These are phyloP conservation scores for Jaapia argillacea DNA, from an alignment of 768 basidiomycete genomes.

Conservation along the genomic window DNA sequence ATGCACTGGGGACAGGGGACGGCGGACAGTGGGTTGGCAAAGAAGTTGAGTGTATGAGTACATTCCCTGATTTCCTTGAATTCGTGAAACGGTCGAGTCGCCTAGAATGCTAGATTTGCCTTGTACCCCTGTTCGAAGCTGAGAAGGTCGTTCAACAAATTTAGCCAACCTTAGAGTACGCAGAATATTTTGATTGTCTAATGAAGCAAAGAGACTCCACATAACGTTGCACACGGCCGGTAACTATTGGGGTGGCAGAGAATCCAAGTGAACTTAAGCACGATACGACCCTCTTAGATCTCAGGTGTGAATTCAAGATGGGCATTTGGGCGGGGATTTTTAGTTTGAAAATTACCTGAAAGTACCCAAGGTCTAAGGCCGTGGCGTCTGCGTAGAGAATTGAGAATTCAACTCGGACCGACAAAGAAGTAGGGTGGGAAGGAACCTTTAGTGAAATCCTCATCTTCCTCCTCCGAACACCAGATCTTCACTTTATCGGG, in stretches of 20 bases:
- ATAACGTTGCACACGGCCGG: constrained; percentile 66
- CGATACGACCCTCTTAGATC: constrained; percentile 54
- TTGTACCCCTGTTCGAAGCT: constrained; percentile 74
- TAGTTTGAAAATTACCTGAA: constrained; percentile 75
- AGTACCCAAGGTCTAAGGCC: constrained; percentile 59
- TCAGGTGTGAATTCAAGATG: constrained; percentile 39
- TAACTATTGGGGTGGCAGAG: constrained; percentile 83
- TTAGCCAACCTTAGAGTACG: too few species aligned
- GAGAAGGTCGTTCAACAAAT: too few species aligned
- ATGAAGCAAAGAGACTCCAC: too few species aligned
- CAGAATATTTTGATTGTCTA: neutral
- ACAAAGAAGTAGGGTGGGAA: neutral
- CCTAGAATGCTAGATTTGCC: too few species aligned
- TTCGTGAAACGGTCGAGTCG: too few species aligned
- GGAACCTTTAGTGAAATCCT: constrained; percentile 80
- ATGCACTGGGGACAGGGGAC: too few species aligned
- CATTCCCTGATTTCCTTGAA: too few species aligned
- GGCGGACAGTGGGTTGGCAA: too few species aligned
- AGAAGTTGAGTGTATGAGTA: too few species aligned
- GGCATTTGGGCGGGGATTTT: constrained; percentile 43
- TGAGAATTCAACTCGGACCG: neutral
- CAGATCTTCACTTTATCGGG: constrained; percentile 61
- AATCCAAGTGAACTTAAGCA: constrained; percentile 79
- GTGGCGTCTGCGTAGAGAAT: constrained; percentile 48
- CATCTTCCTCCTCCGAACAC: constrained; percentile 67